These are phyloP conservation scores for Beta macrorhiza DNA, from an alignment of 179 eudicot genomes.

Conservation along the genomic window DNA sequence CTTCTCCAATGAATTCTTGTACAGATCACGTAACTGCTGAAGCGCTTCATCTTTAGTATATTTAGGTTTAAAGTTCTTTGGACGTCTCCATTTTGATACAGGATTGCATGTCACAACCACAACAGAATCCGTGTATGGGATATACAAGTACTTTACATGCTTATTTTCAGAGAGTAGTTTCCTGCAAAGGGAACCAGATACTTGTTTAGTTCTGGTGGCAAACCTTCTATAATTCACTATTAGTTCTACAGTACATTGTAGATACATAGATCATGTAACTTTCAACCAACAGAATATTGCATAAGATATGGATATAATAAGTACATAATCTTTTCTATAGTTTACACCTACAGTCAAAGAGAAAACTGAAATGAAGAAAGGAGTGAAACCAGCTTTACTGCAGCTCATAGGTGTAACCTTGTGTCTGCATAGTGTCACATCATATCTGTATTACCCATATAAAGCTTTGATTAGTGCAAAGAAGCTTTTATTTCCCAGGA, in stretches of 20 bases:
- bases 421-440: background rate
- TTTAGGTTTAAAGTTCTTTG: slow-evolving; percentile 75
- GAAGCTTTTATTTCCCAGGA: background rate
- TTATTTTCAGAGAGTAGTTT: slow-evolving; percentile 84
- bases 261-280: background rate
- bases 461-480: background rate
- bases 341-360: background rate
- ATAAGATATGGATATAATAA: background rate
- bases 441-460: background rate
- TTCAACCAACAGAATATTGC: background rate
- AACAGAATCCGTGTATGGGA: slow-evolving; percentile 86
- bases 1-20: slow-evolving; percentile 55
- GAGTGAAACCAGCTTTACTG: background rate
- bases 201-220: background rate
- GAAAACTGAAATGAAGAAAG: background rate
- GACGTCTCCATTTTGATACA: slow-evolving; percentile 71
- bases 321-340: background rate
- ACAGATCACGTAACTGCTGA: slow-evolving; percentile 76
- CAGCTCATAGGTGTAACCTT: background rate
- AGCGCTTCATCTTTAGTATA: slow-evolving; percentile 79
- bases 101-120: slow-evolving; percentile 96
- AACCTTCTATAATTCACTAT: background rate
- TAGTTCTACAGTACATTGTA: background rate
- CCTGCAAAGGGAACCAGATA: slow-evolving; percentile 43
- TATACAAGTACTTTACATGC: slow-evolving; percentile 89